phyloP scores from a whole-genome alignment of 2,329 filamentous ascomycete genomes.

The Hyphodiscus sp. region DNA sequence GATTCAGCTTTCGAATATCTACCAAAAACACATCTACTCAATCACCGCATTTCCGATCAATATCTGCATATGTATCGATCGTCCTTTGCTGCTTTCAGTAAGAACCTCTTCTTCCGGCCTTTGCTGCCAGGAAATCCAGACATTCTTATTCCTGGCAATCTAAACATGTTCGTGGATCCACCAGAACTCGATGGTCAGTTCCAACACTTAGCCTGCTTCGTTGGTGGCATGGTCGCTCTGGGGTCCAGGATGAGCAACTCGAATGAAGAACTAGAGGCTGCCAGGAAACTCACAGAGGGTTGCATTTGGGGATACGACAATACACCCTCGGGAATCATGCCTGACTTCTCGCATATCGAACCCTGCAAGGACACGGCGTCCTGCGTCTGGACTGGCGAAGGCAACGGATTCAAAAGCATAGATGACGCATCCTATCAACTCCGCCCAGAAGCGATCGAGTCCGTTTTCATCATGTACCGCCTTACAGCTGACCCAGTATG shows the following conservation, averaged over 20 bases:
- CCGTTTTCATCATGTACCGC: constrained; percentile 53
- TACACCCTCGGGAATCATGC: constrained; percentile 53
- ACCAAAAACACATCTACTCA: not conserved
- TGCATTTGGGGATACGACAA: constrained; percentile 55
- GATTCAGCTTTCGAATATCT: not conserved
- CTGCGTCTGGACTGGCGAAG: constrained; percentile 16
- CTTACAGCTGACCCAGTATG: constrained; percentile 25
- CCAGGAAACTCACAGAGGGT: constrained; percentile 51
- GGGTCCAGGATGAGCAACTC: constrained; percentile 53
- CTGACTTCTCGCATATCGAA: constrained; percentile 43
- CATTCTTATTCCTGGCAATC: constrained; percentile 44
- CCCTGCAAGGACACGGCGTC: constrained; percentile 6
- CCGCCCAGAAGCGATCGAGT: constrained; percentile 57
- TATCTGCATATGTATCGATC: constrained; percentile 33
- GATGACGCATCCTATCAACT: not conserved
- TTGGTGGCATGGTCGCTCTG: constrained; percentile 63
- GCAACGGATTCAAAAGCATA: not conserved
- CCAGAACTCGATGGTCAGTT: constrained; percentile 28
- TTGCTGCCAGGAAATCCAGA: constrained; percentile 29
- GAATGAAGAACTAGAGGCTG: constrained; percentile 47
- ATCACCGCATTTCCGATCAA: not conserved
- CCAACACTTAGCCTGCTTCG: constrained; percentile 65
- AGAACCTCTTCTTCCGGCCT: constrained; percentile 37
- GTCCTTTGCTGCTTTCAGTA: constrained; percentile 37
- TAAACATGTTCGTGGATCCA: constrained; percentile 22